A percentile compares a stretch with the other conserved stretches of the same genome.
These are phyloP conservation scores for Trypanosoma avium DNA, from an alignment of 208 protist genomes.

Conservation along the genomic window DNA sequence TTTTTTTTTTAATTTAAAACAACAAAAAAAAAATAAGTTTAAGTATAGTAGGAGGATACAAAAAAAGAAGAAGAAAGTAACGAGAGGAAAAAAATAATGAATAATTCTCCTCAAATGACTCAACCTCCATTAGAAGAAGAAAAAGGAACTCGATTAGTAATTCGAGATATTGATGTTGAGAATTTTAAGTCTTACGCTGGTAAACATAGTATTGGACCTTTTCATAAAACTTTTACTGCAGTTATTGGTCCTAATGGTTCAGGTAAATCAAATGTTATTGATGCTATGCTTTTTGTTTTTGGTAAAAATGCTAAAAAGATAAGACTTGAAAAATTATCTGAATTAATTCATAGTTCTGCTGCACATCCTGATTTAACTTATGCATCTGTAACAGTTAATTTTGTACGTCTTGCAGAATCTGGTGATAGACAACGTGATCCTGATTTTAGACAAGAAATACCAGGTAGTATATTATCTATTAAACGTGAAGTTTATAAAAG, in stretches of 20 bases:
- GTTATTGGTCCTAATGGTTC: slow-evolving; percentile 99
- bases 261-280: slow-evolving; percentile 99
- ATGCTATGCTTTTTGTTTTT: slow-evolving; percentile 99
- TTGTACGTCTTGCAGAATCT: slow-evolving; percentile 89
- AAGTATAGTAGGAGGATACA: no score
- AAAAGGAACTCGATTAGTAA: slow-evolving; percentile 88
- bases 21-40: no score
- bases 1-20: no score
- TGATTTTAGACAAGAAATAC: slow-evolving; percentile 86
- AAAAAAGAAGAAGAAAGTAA: no score
- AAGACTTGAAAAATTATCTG: slow-evolving; percentile 95
- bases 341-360: slow-evolving; percentile 99
- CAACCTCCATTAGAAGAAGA: neutral
- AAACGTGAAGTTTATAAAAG: slow-evolving; percentile 90
- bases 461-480: slow-evolving; percentile 91
- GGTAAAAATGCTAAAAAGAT: slow-evolving; percentile 98
- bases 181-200: slow-evolving; percentile 99
- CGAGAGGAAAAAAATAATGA: no score
- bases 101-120: neutral
- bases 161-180: slow-evolving; percentile 97
- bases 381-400: slow-evolving; percentile 97
- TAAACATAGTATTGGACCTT: slow-evolving; percentile 97
- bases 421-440: slow-evolving; percentile 72
- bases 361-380: slow-evolving; percentile 90
- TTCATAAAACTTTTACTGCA: slow-evolving; percentile 99